Conservation (phyloP, 805 yeast genomes). For the Phaffomyces antillensis region DNA sequence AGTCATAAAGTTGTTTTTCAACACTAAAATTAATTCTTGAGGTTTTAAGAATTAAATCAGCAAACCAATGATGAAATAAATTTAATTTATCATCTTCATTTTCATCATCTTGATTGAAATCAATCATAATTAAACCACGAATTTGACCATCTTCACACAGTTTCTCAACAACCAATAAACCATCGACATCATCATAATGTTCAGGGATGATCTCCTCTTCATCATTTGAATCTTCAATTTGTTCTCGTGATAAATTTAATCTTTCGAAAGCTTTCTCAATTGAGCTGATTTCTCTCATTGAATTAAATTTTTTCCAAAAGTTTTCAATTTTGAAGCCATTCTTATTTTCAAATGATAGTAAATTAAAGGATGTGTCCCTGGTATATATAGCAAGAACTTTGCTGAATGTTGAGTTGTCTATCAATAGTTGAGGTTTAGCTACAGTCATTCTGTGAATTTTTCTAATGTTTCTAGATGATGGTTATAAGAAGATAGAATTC, state of each 20-base stretch:
- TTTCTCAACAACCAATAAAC: constrained; percentile 28
- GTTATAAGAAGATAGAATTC: too few species aligned
- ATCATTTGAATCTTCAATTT: constrained; percentile 3
- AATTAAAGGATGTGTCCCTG: constrained; percentile 16
- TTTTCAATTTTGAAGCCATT: constrained; percentile 23
- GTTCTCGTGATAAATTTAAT: constrained; percentile 3
- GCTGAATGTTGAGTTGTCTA: constrained; percentile 31
- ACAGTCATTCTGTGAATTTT: constrained; percentile 1
- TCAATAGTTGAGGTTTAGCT: background rate
- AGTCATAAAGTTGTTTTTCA: constrained; percentile 8
- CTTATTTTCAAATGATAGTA: constrained; percentile 27
- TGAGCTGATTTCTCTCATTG: background rate
- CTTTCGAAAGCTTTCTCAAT: background rate
- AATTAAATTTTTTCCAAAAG: constrained; percentile 22
- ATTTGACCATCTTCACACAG: constrained; percentile 24
- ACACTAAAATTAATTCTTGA: constrained; percentile 25
- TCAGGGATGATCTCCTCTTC: constrained; percentile 7
- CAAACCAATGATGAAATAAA: constrained; percentile 30
- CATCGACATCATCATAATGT: constrained; percentile 12
- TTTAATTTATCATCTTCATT: constrained; percentile 19
- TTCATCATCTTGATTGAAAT: constrained; percentile 10
- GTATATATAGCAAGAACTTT: constrained; percentile 33
- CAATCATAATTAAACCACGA: constrained; percentile 32
- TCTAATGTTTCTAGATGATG: background rate
- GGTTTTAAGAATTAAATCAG: constrained; percentile 29